Evolutionary conservation across 2,329 filamentous ascomycete genomes (phyloP).

Genomic region (Didymosphaeria variabile): DNA sequence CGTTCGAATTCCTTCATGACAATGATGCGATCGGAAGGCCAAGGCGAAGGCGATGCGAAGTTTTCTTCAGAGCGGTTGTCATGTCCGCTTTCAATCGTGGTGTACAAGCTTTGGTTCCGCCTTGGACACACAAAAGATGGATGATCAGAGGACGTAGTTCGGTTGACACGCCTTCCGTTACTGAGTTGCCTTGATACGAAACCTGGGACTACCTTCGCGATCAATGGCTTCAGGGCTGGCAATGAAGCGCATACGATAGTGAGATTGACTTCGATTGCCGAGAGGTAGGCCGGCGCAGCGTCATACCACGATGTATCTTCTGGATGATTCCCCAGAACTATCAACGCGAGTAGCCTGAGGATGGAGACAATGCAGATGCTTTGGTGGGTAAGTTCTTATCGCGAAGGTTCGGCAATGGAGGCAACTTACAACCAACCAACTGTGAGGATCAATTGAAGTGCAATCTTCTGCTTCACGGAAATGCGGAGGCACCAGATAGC

Average conservation of each 20-base stretch:
- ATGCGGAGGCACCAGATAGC: no score
- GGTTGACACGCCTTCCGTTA: not conserved
- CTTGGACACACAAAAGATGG: not conserved
- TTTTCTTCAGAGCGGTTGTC: no score
- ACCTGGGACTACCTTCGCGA: slow-evolving; percentile 32
- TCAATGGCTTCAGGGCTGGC: slow-evolving; percentile 40
- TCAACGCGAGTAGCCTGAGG: not conserved
- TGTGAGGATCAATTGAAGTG: no score
- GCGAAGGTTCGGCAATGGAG: no score
- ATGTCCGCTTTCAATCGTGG: not conserved
- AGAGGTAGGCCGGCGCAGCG: slow-evolving; percentile 38
- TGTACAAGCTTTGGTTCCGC: not conserved
- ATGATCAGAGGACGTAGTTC: not conserved
- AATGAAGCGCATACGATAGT: slow-evolving; percentile 44
- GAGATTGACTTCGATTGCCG: slow-evolving; percentile 42
- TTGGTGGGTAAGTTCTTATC: no score
- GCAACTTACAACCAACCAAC: no score
- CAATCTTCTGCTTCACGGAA: no score
- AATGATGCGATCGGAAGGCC: not conserved
- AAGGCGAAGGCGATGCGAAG: not conserved
- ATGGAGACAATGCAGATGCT: no score
- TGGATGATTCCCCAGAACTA: slow-evolving; percentile 24
- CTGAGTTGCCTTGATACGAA: slow-evolving; percentile 17
- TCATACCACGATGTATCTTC: slow-evolving; percentile 36
- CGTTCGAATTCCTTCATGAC: not conserved